phyloP scores from a whole-genome alignment of 2,329 filamentous ascomycete species.

The Botrytis deweyae region DNA sequence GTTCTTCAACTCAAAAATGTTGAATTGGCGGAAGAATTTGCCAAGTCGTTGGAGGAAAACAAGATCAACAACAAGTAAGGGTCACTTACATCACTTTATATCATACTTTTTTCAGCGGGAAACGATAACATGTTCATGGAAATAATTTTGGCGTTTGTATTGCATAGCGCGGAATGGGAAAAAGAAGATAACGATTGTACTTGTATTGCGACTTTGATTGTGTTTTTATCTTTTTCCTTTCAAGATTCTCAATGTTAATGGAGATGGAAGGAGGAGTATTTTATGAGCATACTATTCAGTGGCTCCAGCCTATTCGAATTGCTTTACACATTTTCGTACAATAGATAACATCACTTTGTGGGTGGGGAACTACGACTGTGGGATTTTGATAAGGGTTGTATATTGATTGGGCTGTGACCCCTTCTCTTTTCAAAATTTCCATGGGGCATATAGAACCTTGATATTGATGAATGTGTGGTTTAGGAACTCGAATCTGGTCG shows the following conservation, averaged over 20 bases:
- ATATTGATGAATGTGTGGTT: background rate
- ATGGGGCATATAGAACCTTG: conserved; percentile 16
- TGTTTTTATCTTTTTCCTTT: background rate
- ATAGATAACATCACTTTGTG: conserved; percentile 12
- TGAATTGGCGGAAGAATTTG: conserved; percentile 51
- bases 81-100: background rate
- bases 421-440: conserved; percentile 4
- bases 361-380: conserved; percentile 15
- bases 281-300: background rate
- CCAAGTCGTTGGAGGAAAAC: conserved; percentile 25
- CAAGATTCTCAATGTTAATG: background rate
- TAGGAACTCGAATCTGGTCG: background rate
- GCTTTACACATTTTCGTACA: background rate
- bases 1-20: conserved; percentile 66
- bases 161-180: conserved; percentile 15
- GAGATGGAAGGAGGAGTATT: background rate
- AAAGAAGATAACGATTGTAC: conserved; percentile 10
- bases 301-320: background rate
- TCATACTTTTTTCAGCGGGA: conserved; percentile 5
- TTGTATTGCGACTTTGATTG: conserved; percentile 1
- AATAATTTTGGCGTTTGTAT: conserved; percentile 7
- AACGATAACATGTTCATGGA: conserved; percentile 11
- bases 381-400: conserved; percentile 10
- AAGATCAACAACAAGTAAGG: conserved; percentile 14
- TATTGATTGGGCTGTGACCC: conserved; percentile 9